phyloP scores from a whole-genome alignment of 176 grass and related monocot species.

The Triticum timopheevii region DNA sequence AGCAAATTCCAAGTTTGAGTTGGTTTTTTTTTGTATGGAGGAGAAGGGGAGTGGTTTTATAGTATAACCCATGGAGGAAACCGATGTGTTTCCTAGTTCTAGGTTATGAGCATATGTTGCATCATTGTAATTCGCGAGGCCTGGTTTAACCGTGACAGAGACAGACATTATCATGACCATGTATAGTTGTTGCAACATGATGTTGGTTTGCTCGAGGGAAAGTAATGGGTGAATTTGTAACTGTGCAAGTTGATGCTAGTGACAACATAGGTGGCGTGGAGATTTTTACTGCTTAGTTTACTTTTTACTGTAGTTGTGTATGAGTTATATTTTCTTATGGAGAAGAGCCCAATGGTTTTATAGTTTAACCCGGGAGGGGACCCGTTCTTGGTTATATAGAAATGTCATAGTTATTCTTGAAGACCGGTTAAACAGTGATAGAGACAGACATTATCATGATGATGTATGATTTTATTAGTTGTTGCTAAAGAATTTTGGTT shows the following conservation, averaged over 20 bases:
- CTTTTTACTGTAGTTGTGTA: not conserved
- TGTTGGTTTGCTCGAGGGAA: not conserved
- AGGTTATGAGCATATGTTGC: not conserved
- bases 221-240: not conserved
- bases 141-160: rapidly evolving
- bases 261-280: rapidly evolving
- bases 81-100: not conserved
- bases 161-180: not conserved
- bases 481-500: not conserved
- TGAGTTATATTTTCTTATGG: not conserved
- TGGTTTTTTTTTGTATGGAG: not conserved
- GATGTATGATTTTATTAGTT: rapidly evolving
- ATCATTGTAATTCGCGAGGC: rapidly evolving
- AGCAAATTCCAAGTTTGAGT: not conserved
- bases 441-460: not conserved
- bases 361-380: not conserved
- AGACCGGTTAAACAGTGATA: not conserved
- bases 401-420: rapidly evolving
- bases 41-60: not conserved
- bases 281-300: not conserved
- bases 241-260: not conserved
- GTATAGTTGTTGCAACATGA: rapidly evolving
- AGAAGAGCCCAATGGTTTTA: not conserved
- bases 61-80: not conserved
- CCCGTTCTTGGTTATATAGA: not conserved